Percentiles rank a stretch among this genome's conserved stretches.
Conservation (phyloP, 371 early-diverging fungal genomes). For the Dentiscutata heterogama region DNA sequence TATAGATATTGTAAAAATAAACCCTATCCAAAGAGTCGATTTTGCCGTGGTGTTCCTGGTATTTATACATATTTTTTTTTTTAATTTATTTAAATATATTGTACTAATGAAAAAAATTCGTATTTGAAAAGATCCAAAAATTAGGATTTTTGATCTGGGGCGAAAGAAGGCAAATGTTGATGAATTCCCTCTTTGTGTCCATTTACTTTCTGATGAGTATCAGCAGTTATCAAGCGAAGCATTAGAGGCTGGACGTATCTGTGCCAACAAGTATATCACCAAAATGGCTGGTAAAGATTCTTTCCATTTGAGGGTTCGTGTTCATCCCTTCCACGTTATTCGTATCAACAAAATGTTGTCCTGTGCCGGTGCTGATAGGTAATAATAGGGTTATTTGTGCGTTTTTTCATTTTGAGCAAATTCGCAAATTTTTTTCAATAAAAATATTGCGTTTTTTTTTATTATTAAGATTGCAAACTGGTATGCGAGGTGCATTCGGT, state of each 20-base stretch:
- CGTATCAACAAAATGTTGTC: slow-evolving; percentile 99
- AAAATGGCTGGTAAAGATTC: slow-evolving; percentile 99
- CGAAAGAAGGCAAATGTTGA: slow-evolving; percentile 99
- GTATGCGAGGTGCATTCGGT: slow-evolving; percentile 99
- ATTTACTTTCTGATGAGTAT: slow-evolving; percentile 98
- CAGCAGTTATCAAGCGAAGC: slow-evolving; percentile 99
- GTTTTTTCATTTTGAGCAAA: slow-evolving; percentile 37
- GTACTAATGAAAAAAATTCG: neutral
- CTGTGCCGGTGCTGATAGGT: slow-evolving; percentile 99
- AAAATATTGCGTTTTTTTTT: neutral
- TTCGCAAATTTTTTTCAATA: too few species aligned
- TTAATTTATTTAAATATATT: neutral
- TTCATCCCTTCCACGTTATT: slow-evolving; percentile 99
- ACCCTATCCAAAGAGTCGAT: slow-evolving; percentile 99
- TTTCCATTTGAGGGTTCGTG: slow-evolving; percentile 99
- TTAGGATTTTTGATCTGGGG: slow-evolving; percentile 99
- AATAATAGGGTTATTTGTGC: slow-evolving; percentile 10
- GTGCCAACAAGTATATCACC: slow-evolving; percentile 99
- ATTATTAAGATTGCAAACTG: slow-evolving; percentile 96
- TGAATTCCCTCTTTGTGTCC: slow-evolving; percentile 98
- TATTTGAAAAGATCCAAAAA: slow-evolving; percentile 90
- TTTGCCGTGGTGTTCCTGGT: slow-evolving; percentile 99
- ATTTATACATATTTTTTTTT: neutral
- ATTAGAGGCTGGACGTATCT: slow-evolving; percentile 99
- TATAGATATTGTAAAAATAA: slow-evolving; percentile 99